phyloP scores from a whole-genome alignment of 2,329 filamentous ascomycete species.

The Ophiostoma sp. region DNA sequence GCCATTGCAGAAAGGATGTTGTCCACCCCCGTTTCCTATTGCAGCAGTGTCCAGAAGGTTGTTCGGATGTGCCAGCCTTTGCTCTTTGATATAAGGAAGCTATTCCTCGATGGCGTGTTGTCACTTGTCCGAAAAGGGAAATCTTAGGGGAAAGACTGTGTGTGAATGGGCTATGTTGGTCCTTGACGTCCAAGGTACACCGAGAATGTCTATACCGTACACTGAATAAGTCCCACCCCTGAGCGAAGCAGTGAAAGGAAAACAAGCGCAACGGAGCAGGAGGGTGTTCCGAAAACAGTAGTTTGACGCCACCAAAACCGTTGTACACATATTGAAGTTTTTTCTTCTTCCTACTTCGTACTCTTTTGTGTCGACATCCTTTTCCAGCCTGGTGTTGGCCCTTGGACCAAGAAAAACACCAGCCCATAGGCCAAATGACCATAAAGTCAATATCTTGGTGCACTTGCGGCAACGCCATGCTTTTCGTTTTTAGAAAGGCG shows the following conservation, averaged over 20 bases:
- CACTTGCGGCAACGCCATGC: neutral
- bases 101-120: neutral
- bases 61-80: neutral
- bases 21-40: slow-evolving; percentile 1
- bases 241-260: neutral
- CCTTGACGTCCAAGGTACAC: neutral
- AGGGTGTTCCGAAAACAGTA: neutral
- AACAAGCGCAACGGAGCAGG: neutral
- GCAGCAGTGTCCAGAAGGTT: neutral
- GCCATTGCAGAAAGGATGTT: neutral
- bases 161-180: neutral
- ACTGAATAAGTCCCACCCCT: neutral
- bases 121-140: neutral
- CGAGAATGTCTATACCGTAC: neutral
- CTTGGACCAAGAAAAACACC: neutral
- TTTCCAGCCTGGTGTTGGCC: neutral
- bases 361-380: neutral
- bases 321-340: neutral
- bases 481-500: neutral
- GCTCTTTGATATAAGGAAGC: neutral
- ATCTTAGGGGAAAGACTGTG: neutral
- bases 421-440: neutral
- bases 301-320: neutral
- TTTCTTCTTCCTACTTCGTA: neutral
- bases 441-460: neutral